Evolutionary conservation across 78 protist species (phyloP).

Genomic region (Dictyostelium citrinum): DNA sequence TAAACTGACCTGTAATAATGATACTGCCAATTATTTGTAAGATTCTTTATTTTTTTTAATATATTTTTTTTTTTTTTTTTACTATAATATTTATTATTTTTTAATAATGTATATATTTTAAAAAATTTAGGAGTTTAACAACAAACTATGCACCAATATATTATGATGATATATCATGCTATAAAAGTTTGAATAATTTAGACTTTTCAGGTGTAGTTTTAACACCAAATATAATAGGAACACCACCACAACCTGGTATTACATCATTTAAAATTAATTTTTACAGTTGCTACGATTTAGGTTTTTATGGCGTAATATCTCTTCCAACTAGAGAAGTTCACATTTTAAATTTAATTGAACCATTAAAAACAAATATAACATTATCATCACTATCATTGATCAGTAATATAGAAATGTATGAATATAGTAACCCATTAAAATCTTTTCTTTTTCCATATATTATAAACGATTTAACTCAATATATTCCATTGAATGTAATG

Average conservation of each 20-base stretch:
- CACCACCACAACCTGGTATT: background rate
- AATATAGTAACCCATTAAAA: background rate
- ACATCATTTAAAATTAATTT: background rate
- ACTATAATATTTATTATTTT: no score
- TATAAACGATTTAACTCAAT: background rate
- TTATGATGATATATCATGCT: background rate
- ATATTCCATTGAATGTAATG: background rate
- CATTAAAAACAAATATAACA: background rate
- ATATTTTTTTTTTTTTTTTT: no score
- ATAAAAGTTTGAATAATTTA: background rate
- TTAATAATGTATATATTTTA: no score
- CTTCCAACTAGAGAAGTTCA: background rate
- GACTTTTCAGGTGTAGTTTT: background rate
- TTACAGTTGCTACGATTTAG: background rate
- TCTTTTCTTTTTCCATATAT: background rate
- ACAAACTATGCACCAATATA: background rate
- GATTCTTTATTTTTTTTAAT: background rate
- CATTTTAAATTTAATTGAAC: background rate
- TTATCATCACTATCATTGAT: background rate
- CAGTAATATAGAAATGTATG: background rate
- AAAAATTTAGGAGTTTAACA: background rate
- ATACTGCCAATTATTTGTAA: background rate
- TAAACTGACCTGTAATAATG: background rate
- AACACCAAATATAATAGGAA: background rate
- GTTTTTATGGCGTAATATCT: background rate